Base-by-base conservation (phyloP, 1,284 basidiomycete species). In the Fereydounia khargensis region DNA sequence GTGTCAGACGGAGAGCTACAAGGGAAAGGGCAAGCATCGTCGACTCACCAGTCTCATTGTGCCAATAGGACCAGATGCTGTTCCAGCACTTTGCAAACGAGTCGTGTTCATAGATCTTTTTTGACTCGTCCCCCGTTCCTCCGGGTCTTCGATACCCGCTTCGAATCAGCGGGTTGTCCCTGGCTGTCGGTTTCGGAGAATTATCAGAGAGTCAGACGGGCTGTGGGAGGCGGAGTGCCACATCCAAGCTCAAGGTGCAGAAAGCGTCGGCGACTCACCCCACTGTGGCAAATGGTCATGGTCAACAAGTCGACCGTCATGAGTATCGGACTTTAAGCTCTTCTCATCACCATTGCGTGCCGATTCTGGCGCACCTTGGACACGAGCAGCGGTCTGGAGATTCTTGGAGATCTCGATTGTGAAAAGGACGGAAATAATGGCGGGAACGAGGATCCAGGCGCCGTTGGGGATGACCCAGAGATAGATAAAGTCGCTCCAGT, bases 401-500 rank as follows among this genome's bases (percentile, higher is more conserved):
- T 44, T 47, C 11, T 19, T 27, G 1, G 50, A 42, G 17, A 70
- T 45, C 17, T 66, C 63, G 11, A 13, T 18, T 18, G 49, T 37
- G 17, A 70, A 46, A 19, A 44, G 18, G 18, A 30, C 37, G 3
- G 35, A 88, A 47, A 89, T 83, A 57, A 85, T 70, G 33, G 78
- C 67, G 1, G 88, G 88, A 28, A 88, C 69, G 23, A 88, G 67
- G 45, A 89, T 76, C 87, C 88, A 89, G 7, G 86, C 57, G 4
- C 87, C 86, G 60, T 91, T 91, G 0, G 88, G 87, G 35, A 89
- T 70, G 54, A 88, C 79, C 83, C 84, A 91, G 49, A 84, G 82
- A 33, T 84, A 64, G 35, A 87, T 55, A 24, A 86, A 74, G 24
- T 81, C 80, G 47, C 72, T 62, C 20, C 78, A 52, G 25, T 79